These are phyloP conservation scores for Penicillium palitans DNA, from an alignment of 2,329 filamentous ascomycete species.

Conservation along the genomic window DNA sequence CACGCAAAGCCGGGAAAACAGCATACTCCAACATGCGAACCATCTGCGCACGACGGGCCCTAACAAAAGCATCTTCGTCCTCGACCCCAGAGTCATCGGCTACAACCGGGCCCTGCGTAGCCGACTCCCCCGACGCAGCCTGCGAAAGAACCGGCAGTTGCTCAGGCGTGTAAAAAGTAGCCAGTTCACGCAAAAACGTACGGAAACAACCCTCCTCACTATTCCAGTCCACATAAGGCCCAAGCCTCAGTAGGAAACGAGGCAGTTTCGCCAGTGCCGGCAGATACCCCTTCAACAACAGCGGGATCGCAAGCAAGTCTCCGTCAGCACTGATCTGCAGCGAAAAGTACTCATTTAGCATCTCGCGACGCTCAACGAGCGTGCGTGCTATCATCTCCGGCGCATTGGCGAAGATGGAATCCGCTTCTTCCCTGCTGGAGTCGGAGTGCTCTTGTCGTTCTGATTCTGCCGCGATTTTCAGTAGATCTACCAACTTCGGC, in stretches of 20 bases:
- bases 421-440: conserved; percentile 35
- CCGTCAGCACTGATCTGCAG: conserved; percentile 77
- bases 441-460: conserved; percentile 56
- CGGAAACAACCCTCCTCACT: conserved; percentile 84
- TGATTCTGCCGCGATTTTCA: conserved; percentile 70
- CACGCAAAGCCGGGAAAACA: conserved; percentile 85
- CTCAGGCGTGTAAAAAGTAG: conserved; percentile 88
- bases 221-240: conserved; percentile 83
- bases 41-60: conserved; percentile 65
- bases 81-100: conserved; percentile 29
- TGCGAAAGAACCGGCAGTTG: conserved; percentile 60
- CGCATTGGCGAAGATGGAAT: conserved; percentile 62
- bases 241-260: conserved; percentile 80
- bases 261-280: conserved; percentile 85
- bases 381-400: conserved; percentile 66
- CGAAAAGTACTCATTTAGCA: conserved; percentile 91
- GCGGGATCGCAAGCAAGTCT: conserved; percentile 73
- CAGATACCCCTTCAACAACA: conserved; percentile 85
- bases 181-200: conserved; percentile 80
- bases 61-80: conserved; percentile 50
- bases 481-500: conserved; percentile 67
- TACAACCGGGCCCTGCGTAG: background rate
- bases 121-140: background rate
- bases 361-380: conserved; percentile 73
- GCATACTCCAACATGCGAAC: conserved; percentile 75